These are phyloP conservation scores for Nadsonia commutata DNA, from an alignment of 1,139 yeast species.

Conservation along the genomic window DNA sequence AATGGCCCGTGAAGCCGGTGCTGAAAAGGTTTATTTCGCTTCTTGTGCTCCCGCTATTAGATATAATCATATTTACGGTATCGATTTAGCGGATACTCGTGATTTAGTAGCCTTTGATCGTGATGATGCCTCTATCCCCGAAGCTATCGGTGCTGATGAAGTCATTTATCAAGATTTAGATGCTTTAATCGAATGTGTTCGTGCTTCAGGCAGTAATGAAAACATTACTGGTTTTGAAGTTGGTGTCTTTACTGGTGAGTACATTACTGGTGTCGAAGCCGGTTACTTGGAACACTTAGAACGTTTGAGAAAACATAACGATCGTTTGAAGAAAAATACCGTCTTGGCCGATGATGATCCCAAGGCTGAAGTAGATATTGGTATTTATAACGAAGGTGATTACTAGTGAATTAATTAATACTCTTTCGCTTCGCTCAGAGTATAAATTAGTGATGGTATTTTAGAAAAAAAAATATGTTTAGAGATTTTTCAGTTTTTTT, in stretches of 20 bases:
- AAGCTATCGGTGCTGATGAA: constrained; percentile 78
- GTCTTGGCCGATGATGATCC: constrained; percentile 37
- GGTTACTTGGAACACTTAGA: constrained; percentile 72
- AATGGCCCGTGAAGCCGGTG: constrained; percentile 98
- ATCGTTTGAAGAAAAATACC: constrained; percentile 53
- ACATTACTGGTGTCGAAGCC: constrained; percentile 84
- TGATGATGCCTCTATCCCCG: constrained; percentile 56
- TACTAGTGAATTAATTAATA: constrained; percentile 24
- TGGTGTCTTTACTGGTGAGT: constrained; percentile 93
- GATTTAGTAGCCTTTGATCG: constrained; percentile 83
- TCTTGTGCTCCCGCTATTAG: constrained; percentile 97
- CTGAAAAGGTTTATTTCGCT: constrained; percentile 82
- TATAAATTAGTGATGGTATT: too few relatives aligned
- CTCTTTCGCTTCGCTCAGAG: neutral
- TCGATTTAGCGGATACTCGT: constrained; percentile 88
- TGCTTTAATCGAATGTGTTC: constrained; percentile 55
- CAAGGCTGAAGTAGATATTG: constrained; percentile 84
- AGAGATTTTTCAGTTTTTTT: too few relatives aligned
- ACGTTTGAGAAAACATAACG: constrained; percentile 67
- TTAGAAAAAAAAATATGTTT: too few relatives aligned
- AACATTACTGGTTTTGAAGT: constrained; percentile 58
- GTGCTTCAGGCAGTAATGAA: constrained; percentile 11
- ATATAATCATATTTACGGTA: constrained; percentile 90
- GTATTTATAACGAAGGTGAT: constrained; percentile 80
- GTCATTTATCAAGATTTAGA: constrained; percentile 78